A percentile compares a stretch with the other conserved stretches of the same genome.
phyloP scores from a whole-genome alignment of 305 asterid genomes.

The Coffea humblotiana region DNA sequence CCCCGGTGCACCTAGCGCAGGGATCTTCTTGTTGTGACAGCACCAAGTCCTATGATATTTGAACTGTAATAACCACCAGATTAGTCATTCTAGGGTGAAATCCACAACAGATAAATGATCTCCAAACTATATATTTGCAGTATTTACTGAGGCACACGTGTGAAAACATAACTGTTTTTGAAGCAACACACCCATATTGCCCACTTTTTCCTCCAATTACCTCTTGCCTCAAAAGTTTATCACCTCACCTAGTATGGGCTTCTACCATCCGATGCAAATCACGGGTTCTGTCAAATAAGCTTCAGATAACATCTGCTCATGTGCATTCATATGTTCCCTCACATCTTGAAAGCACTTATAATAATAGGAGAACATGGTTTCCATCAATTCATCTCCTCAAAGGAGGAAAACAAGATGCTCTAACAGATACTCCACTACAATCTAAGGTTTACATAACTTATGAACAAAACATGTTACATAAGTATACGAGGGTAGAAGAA shows the following conservation, averaged over 20 bases:
- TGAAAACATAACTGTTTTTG: no score
- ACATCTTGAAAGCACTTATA: not conserved
- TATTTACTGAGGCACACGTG: no score
- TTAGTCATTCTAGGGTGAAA: no score
- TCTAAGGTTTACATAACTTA: not conserved
- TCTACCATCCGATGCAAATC: not conserved
- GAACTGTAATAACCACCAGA: not conserved
- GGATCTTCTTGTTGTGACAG: not conserved
- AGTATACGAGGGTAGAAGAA: not conserved
- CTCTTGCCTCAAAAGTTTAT: no score
- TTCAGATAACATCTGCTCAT: not conserved
- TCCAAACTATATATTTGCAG: not conserved
- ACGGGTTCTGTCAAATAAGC: not conserved
- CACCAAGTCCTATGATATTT: not conserved
- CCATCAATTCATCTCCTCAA: not conserved
- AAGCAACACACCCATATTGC: no score
- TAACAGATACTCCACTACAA: not conserved
- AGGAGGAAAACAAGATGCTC: not conserved
- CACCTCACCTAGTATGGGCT: not conserved
- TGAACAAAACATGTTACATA: not conserved
- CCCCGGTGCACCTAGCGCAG: no score
- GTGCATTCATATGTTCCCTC: not conserved
- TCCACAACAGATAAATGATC: not conserved
- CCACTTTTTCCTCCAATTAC: no score
- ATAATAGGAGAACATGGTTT: not conserved